These are phyloP conservation scores for Corchorus olitorius DNA, from an alignment of 345 rosid species.

Conservation along the genomic window DNA sequence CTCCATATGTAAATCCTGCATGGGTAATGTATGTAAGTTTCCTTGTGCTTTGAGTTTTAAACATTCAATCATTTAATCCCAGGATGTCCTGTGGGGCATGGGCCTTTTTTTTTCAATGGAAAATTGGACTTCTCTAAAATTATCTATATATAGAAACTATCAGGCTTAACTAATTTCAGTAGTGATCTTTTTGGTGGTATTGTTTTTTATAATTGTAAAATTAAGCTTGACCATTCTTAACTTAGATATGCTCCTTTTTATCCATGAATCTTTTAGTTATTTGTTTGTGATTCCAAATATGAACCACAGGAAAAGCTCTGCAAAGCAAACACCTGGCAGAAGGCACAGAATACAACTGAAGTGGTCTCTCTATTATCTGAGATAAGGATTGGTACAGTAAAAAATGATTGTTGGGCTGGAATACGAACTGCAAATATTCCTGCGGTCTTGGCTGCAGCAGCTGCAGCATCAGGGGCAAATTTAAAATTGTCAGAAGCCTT, in stretches of 20 bases:
- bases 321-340: constrained; percentile 98
- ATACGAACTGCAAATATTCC: constrained; percentile 90
- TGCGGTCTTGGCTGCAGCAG: constrained; percentile 98
- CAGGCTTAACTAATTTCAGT: neutral
- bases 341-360: constrained; percentile 79
- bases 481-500: constrained; percentile 79
- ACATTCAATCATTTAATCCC: neutral
- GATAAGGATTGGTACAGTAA: constrained; percentile 90
- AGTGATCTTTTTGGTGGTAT: neutral
- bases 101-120: neutral
- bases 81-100: neutral
- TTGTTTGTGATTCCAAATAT: constrained; percentile 24
- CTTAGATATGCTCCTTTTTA: constrained; percentile 8
- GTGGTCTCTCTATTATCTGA: constrained; percentile 94
- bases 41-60: neutral
- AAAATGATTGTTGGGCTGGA: constrained; percentile 90
- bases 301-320: constrained; percentile 83
- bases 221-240: neutral
- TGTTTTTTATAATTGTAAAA: neutral
- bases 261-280: constrained; percentile 15
- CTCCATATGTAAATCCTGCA: constrained; percentile 16
- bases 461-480: constrained; percentile 97
- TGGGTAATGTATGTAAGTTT: neutral
- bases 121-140: neutral
- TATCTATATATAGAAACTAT: neutral